phyloP scores from a whole-genome alignment of 805 yeast species.

The Starmera dryadoides region DNA sequence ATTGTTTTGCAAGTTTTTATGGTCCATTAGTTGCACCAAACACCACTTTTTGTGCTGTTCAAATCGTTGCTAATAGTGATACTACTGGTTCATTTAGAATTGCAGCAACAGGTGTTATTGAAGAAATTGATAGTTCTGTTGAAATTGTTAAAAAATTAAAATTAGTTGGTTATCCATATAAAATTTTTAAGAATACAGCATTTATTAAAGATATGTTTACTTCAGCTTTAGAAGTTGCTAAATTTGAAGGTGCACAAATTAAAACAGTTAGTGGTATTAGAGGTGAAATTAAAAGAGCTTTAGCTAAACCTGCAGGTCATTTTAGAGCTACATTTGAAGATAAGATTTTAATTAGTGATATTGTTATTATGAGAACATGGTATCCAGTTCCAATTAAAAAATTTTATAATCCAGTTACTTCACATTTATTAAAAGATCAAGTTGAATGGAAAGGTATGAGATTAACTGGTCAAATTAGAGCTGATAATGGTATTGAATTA shows the following conservation, averaged over 20 bases:
- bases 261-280: constrained; percentile 95
- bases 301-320: constrained; percentile 90
- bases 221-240: constrained; percentile 89
- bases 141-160: constrained; percentile 95
- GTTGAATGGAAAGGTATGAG: constrained; percentile 95
- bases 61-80: constrained; percentile 72
- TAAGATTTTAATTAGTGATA: constrained; percentile 84
- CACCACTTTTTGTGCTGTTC: constrained; percentile 95
- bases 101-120: constrained; percentile 94
- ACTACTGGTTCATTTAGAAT: constrained; percentile 90
- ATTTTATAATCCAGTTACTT: constrained; percentile 94
- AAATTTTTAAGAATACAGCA: constrained; percentile 92
- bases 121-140: constrained; percentile 79
- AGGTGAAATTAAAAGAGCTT: constrained; percentile 94
- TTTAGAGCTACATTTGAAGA: constrained; percentile 97
- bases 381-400: constrained; percentile 86
- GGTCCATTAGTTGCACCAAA: constrained; percentile 98
- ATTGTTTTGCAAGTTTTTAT: constrained; percentile 90
- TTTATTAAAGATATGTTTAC: constrained; percentile 95
- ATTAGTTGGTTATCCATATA: constrained; percentile 90
- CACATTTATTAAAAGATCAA: constrained; percentile 70
- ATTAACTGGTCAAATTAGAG: constrained; percentile 88
- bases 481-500: constrained; percentile 58
- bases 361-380: constrained; percentile 90
- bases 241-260: constrained; percentile 95